Evolutionary conservation across 139 green algal genomes (phyloP).

Genomic region (Tetradesmus obliquus): DNA sequence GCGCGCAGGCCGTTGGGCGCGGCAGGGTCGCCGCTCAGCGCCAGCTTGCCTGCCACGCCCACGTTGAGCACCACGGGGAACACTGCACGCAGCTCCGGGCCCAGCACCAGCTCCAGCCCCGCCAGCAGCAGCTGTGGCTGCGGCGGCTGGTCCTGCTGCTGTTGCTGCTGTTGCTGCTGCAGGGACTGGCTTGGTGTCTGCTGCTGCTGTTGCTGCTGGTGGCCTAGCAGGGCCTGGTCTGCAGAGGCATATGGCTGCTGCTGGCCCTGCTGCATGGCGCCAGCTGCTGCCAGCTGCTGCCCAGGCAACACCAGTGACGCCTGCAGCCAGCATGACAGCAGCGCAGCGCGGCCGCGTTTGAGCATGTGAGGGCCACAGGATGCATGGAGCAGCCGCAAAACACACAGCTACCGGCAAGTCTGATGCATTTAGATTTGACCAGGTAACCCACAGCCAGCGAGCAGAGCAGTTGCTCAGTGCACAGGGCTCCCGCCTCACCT

Average conservation of each 20-base stretch:
- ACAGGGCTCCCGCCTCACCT: background rate
- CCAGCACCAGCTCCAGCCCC: slow-evolving; percentile 73
- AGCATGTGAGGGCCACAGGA: background rate
- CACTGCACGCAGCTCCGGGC: slow-evolving; percentile 89
- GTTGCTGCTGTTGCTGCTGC: background rate
- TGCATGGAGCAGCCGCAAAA: background rate
- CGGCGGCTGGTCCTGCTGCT: background rate
- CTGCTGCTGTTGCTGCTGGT: slow-evolving; percentile 28
- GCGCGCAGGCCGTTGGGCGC: slow-evolving; percentile 58
- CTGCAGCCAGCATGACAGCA: background rate
- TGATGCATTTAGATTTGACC: background rate
- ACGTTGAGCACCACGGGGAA: slow-evolving; percentile 97
- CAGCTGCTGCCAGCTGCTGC: background rate
- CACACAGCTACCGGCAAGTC: background rate
- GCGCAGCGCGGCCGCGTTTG: no score
- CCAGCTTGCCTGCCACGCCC: slow-evolving; percentile 74
- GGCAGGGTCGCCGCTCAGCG: slow-evolving; percentile 67
- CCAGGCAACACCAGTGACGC: background rate
- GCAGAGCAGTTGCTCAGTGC: background rate
- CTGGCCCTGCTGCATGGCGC: background rate
- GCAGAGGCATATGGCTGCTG: background rate
- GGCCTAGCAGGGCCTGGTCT: background rate
- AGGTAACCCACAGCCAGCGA: background rate
- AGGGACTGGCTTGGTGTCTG: background rate
- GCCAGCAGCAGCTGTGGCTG: slow-evolving; percentile 61